Conservation (phyloP, 768 basidiomycete species). For the Melanogaster broomeanus region DNA sequence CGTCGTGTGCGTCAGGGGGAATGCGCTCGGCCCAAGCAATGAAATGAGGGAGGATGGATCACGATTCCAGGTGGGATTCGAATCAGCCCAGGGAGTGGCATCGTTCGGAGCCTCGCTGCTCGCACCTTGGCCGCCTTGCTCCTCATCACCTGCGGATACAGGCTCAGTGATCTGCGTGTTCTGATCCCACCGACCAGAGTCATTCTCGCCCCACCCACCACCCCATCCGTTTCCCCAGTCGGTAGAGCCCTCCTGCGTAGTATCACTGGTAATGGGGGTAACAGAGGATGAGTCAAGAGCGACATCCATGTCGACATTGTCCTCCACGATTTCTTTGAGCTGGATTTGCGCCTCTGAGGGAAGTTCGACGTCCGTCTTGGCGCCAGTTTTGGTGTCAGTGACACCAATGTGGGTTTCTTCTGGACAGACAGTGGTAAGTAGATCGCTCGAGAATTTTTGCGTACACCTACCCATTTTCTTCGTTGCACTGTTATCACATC, state of each 20-base stretch:
- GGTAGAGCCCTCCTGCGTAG: not conserved
- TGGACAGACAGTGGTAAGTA: slow-evolving; percentile 3
- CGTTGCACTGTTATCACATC: slow-evolving; percentile 1
- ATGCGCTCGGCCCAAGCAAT: slow-evolving; percentile 54
- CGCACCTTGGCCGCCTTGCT: slow-evolving; percentile 9
- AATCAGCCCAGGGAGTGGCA: slow-evolving; percentile 12
- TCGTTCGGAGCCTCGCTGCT: not conserved
- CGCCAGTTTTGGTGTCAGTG: slow-evolving; percentile 15
- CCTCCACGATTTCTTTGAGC: slow-evolving; percentile 31
- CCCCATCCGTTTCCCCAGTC: slow-evolving; percentile 9
- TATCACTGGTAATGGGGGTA: not conserved
- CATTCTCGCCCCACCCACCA: slow-evolving; percentile 13
- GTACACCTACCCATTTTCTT: slow-evolving; percentile 10
- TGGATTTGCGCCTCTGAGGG: slow-evolving; percentile 23
- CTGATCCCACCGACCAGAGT: slow-evolving; percentile 5
- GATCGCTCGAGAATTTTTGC: not conserved
- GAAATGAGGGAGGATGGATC: slow-evolving; percentile 32
- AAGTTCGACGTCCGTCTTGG: slow-evolving; percentile 14
- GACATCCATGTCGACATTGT: slow-evolving; percentile 22
- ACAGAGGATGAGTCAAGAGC: slow-evolving; percentile 4
- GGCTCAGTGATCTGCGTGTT: slow-evolving; percentile 13
- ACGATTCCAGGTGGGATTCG: slow-evolving; percentile 24
- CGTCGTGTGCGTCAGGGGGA: slow-evolving; percentile 63
- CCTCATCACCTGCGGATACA: slow-evolving; percentile 2
- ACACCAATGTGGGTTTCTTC: slow-evolving; percentile 18